A percentile compares a stretch with the other conserved stretches of the same genome.
Conservation (phyloP, 768 basidiomycete species). For the Sistotremastrum suecicum region DNA sequence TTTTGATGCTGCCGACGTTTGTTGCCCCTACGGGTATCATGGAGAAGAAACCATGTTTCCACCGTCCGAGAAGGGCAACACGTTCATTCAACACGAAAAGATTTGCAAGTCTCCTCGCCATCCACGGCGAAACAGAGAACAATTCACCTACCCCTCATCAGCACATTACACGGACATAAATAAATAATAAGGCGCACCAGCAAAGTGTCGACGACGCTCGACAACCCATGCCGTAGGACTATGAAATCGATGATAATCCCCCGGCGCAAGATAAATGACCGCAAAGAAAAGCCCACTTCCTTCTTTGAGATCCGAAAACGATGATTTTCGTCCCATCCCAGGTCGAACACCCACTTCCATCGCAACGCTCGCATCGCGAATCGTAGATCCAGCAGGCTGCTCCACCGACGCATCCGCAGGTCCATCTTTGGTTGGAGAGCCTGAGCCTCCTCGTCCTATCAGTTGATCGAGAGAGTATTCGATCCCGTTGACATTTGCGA, state of each 20-base stretch:
- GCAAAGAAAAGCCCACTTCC: constrained; percentile 84
- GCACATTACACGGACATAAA: background rate
- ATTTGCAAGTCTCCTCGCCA: constrained; percentile 83
- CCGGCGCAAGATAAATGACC: constrained; percentile 95
- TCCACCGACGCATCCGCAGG: constrained; percentile 67
- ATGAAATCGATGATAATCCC: constrained; percentile 98
- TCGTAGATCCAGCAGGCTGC: constrained; percentile 38
- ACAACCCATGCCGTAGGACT: constrained; percentile 95
- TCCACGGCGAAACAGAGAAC: constrained; percentile 92
- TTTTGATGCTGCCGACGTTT: constrained; percentile 90
- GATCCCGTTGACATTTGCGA: constrained; percentile 95
- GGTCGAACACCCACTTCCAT: constrained; percentile 50
- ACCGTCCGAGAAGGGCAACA: constrained; percentile 85
- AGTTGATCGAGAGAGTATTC: constrained; percentile 89
- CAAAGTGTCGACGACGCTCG: constrained; percentile 88
- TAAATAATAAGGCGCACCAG: constrained; percentile 33
- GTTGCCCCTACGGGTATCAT: constrained; percentile 99
- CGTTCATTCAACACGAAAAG: constrained; percentile 98
- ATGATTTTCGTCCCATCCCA: constrained; percentile 23
- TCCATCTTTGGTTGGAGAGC: constrained; percentile 30
- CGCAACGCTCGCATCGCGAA: constrained; percentile 60
- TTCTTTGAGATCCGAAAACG: constrained; percentile 39
- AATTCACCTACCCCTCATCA: constrained; percentile 50
- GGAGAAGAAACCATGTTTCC: constrained; percentile 91
- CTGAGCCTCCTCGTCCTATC: constrained; percentile 29